Percentiles rank a stretch among this genome's conserved stretches.
Conservation (phyloP, 495 filamentous ascomycete genomes). For the Penicillium subrubescens region DNA sequence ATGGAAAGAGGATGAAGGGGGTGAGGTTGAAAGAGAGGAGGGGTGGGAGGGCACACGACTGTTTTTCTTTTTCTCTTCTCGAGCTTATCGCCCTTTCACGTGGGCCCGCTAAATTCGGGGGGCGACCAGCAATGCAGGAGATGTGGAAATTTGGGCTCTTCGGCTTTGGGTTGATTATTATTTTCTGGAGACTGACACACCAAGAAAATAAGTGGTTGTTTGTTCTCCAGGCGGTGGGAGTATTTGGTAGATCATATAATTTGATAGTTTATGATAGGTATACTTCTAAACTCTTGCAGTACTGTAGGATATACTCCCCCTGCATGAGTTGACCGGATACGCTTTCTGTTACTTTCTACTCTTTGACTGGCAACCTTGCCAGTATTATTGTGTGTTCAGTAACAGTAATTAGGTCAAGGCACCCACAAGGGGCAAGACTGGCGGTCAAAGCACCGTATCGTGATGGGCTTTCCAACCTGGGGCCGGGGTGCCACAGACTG, state of each 20-base stretch:
- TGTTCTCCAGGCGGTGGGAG: neutral
- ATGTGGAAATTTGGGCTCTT: neutral
- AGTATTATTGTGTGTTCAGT: neutral
- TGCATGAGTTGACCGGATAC: neutral
- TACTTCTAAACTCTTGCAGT: neutral
- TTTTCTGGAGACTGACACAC: neutral
- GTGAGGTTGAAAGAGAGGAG: slow-evolving; percentile 6
- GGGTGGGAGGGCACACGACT: slow-evolving; percentile 22
- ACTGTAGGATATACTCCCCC: neutral
- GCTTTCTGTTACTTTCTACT: neutral
- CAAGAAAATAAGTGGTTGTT: neutral
- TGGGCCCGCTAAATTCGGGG: slow-evolving; percentile 12
- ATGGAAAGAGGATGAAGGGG: neutral
- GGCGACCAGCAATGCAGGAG: neutral
- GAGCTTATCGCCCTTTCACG: slow-evolving; percentile 32
- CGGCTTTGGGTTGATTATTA: neutral
- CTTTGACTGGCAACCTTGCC: neutral
- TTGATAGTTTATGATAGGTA: neutral
- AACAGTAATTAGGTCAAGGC: neutral
- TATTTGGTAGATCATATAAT: neutral
- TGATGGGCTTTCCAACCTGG: neutral
- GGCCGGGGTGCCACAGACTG: neutral
- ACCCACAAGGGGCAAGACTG: slow-evolving; percentile 11
- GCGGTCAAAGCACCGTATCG: slow-evolving; percentile 19
- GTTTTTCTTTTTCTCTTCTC: slow-evolving; percentile 22